Evolutionary conservation across 208 protist species (phyloP), one percentile per base, ranked within the genome.

Genomic region (Acanthamoeba castellanii): DNA sequence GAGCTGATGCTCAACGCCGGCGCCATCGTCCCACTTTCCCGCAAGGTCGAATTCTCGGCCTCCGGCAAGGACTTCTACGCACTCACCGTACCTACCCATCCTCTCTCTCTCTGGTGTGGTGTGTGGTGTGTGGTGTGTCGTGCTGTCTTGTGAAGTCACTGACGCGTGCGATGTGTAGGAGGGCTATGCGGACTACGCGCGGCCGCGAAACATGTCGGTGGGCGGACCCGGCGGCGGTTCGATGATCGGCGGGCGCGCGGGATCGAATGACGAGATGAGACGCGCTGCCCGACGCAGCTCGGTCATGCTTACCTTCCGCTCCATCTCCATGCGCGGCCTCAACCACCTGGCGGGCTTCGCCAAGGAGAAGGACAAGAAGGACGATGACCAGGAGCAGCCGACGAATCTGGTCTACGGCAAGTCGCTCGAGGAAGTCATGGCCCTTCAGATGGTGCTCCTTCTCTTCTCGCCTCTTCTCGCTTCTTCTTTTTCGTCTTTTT

Each of bases 291-390:
- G 47, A 42, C 76, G 76, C 76, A 85, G 76, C 20, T 85, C 76
- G 22, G 76, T 85, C 22, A 85, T 85, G 76, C 76, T 85, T 13
- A 34, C 76, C 47, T 85, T 85, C 76, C 45, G 76, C 30, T 85
- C 76, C 45, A 50, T 85, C 20, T 85, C 45, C 42, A 85, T 85
- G 76, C 34, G 45, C 5, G 76, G 76, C 27, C 22, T 85, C 76
- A 85, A 85, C 76, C 76, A 85, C 47, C 22, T 85, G 8, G 27
- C 76, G 7, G 76, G 76, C 45, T 20, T 50, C 42, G 59, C 16
- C 59, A 66, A 78, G 70, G 70, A 78, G 9, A 78, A 78, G n/a
- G 70, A 78, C 70, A 78, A 78, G 37, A 78, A 78, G 37, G 70
- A 78, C 0, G 70, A 78, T 6, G 70, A 78, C 4, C 11, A 30